Conservation (phyloP, 192 early-diverging fungal species). For the Coemansia sp. region DNA sequence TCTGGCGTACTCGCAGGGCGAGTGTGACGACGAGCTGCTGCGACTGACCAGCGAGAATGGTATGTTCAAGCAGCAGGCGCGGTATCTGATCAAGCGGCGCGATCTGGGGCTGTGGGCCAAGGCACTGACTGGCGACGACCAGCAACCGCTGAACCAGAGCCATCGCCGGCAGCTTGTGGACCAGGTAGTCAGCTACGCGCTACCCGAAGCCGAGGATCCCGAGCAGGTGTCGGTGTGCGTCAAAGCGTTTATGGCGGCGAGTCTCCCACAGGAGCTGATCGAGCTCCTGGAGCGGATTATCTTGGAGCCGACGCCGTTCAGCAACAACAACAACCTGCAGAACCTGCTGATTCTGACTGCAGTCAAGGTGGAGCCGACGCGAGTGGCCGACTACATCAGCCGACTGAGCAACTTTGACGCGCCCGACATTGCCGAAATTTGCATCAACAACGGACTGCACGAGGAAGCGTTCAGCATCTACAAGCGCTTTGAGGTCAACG, state of each 20-base stretch:
- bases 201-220: constrained; percentile 93
- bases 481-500: constrained; percentile 89
- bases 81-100: constrained; percentile 89
- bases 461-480: constrained; percentile 98
- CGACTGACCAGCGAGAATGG: constrained; percentile 96
- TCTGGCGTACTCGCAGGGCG: constrained; percentile 90
- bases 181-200: constrained; percentile 84
- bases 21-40: constrained; percentile 91
- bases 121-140: constrained; percentile 64
- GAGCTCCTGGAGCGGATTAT: constrained; percentile 96
- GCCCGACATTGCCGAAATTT: constrained; percentile 95
- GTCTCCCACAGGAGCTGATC: constrained; percentile 93
- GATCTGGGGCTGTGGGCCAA: constrained; percentile 80
- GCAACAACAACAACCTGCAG: constrained; percentile 94
- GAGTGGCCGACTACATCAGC: constrained; percentile 95
- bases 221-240: constrained; percentile 97
- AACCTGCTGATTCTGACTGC: constrained; percentile 97
- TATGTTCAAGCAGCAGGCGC: constrained; percentile 99
- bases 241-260: constrained; percentile 97
- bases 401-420: constrained; percentile 96
- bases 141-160: constrained; percentile 62
- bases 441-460: constrained; percentile 78
- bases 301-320: constrained; percentile 86
- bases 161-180: constrained; percentile 89
- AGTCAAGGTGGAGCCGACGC: constrained; percentile 85